Conservation (phyloP, 805 yeast genomes). For the Saccharomycopsis sp. region DNA sequence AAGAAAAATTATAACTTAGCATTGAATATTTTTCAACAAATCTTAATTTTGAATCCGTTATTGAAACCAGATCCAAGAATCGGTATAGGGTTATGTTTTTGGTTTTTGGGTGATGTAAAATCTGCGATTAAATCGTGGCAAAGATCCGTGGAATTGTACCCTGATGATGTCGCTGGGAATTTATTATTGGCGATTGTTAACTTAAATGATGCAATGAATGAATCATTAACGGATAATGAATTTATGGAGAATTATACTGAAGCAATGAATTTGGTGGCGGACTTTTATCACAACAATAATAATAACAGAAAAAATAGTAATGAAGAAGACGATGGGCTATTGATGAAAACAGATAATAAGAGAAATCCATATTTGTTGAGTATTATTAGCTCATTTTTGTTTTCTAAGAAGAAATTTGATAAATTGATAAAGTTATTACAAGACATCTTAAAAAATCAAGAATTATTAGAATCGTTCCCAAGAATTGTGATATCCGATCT, state of each 20-base stretch:
- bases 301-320: slow-evolving; percentile 24
- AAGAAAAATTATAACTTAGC: slow-evolving; percentile 70
- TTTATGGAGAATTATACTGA: slow-evolving; percentile 53
- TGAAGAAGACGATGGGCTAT: slow-evolving; percentile 29
- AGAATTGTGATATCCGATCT: slow-evolving; percentile 50
- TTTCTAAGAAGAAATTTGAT: slow-evolving; percentile 55
- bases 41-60: slow-evolving; percentile 67
- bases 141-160: slow-evolving; percentile 63
- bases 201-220: slow-evolving; percentile 54
- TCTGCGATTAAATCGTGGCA: slow-evolving; percentile 82
- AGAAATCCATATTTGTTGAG: slow-evolving; percentile 58
- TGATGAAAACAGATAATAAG: slow-evolving; percentile 33
- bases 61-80: slow-evolving; percentile 87
- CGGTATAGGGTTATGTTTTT: slow-evolving; percentile 91
- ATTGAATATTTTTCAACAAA: slow-evolving; percentile 76
- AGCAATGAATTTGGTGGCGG: slow-evolving; percentile 39
- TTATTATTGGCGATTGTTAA: slow-evolving; percentile 60
- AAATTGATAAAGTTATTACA: slow-evolving; percentile 49
- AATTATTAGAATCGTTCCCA: slow-evolving; percentile 31
- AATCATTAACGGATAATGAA: slow-evolving; percentile 50
- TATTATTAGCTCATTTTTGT: slow-evolving; percentile 63
- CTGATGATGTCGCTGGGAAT: slow-evolving; percentile 51
- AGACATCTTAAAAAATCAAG: slow-evolving; percentile 30
- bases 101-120: slow-evolving; percentile 73
- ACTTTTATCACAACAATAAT: slow-evolving; percentile 8